Evolutionary conservation across 1,139 yeast species (phyloP), one percentile per base, ranked within the genome.

Genomic region (Magnusiomyces clavatus): DNA sequence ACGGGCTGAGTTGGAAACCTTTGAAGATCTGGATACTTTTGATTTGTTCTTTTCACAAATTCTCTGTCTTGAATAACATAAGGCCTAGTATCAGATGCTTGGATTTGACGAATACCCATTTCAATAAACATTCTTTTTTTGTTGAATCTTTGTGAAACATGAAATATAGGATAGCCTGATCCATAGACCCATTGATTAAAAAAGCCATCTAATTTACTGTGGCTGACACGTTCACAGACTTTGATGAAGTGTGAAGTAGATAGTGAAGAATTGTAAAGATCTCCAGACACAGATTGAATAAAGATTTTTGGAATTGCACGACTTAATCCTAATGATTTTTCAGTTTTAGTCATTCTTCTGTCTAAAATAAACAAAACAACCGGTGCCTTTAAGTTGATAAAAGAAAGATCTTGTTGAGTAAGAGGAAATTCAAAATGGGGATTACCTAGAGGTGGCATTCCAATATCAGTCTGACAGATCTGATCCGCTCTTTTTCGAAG

Each of bases 251-350:
- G 97, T 11, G 77, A 75, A 0, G 97, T 83, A 6, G 95, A 81
- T 34, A 92, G 67, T 43, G 81, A 77, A n/a, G 94, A 87, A 61
- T 86, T 86, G 29, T 79, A 79, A 50, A 90, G 70, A 61, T 92
- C 98, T 16, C 96, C 96, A 3, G 96, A 86, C 94, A 94, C 88
- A 0, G 96, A 95, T 65, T 92, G 97, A 43, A 94, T 71, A 61
- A 92, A 88, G 24, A 94, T 72, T 62, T 90, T 92, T 0, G 98
- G 97, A 42, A 94, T 77, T 0, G 89, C 97, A 57, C 98, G 79
- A 1, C 92, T 82, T 55, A 94, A 73, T 1, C 98, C 98, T 67
- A 92, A 85, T 0, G 96, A 86, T 59, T 90, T 83, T 64, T 94
- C 98, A 0, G 97, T 88, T 63, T 92, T 92, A 0, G 97, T 90